These are phyloP conservation scores for Geotrichum klebahnii DNA, from an alignment of 1,139 yeast species.

Conservation along the genomic window DNA sequence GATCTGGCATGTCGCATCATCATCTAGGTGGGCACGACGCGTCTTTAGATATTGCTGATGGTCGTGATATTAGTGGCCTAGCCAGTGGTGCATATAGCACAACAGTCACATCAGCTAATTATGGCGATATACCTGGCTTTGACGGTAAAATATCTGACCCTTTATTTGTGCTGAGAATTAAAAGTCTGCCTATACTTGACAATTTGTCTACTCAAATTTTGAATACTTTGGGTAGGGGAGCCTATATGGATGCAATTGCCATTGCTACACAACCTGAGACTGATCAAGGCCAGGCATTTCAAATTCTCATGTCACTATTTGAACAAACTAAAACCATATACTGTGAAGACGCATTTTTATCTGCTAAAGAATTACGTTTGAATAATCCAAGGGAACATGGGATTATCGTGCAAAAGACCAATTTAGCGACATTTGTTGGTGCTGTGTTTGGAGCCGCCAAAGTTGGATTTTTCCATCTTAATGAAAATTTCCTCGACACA, in stretches of 20 bases:
- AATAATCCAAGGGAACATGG: conserved; percentile 44
- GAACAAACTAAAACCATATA: conserved; percentile 48
- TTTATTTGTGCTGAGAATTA: conserved; percentile 44
- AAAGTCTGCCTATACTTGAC: conserved; percentile 68
- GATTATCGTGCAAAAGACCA: conserved; percentile 71
- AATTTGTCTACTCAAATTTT: conserved; percentile 71
- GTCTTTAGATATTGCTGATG: background rate
- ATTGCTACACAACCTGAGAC: conserved; percentile 70
- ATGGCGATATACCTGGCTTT: conserved; percentile 10
- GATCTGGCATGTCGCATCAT: too few species aligned
- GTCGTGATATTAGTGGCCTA: background rate
- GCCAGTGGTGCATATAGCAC: conserved; percentile 20
- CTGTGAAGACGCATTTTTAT: conserved; percentile 32
- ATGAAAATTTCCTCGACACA: conserved; percentile 76
- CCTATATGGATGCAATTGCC: conserved; percentile 69
- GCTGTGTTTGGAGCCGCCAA: conserved; percentile 82
- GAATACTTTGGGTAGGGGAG: conserved; percentile 61
- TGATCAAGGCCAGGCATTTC: conserved; percentile 68
- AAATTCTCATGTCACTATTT: conserved; percentile 67
- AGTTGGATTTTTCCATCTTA: conserved; percentile 80
- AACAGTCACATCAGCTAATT: conserved; percentile 39
- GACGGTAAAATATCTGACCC: conserved; percentile 14
- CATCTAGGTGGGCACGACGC: background rate
- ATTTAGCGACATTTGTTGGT: conserved; percentile 78
- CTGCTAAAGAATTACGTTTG: conserved; percentile 25